A percentile compares a stretch with the other conserved stretches of the same genome.
These are phyloP conservation scores for Phaeophleospora eucalypticola DNA, from an alignment of 2,329 filamentous ascomycete genomes.

Conservation along the genomic window DNA sequence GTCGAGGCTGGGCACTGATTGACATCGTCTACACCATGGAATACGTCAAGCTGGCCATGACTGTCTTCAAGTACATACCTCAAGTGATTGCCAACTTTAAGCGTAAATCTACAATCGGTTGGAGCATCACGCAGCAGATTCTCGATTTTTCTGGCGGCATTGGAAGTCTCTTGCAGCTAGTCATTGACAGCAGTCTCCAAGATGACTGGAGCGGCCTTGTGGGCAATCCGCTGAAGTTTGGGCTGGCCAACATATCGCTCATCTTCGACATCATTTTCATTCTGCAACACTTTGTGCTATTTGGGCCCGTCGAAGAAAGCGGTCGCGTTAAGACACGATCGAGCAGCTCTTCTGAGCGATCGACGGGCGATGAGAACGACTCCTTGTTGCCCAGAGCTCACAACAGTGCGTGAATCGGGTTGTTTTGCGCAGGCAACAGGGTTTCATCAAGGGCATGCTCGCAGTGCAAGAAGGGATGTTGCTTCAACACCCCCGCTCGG, in stretches of 20 bases:
- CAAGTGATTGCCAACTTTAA: constrained; percentile 81
- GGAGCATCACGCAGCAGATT: constrained; percentile 80
- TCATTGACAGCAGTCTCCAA: constrained; percentile 79
- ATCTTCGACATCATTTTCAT: constrained; percentile 85
- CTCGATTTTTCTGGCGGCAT: constrained; percentile 79
- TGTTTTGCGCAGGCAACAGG: neutral
- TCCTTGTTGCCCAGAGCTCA: neutral
- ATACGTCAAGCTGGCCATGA: constrained; percentile 85
- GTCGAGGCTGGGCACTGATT: constrained; percentile 58
- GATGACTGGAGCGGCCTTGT: constrained; percentile 86
- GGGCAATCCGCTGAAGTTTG: constrained; percentile 88
- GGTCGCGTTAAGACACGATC: no score
- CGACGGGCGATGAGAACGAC: neutral
- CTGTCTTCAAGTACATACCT: constrained; percentile 87
- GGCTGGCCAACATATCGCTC: constrained; percentile 78
- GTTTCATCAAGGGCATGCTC: neutral
- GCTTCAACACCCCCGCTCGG: no score
- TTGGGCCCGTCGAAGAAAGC: constrained; percentile 39
- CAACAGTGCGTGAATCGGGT: neutral
- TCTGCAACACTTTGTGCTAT: constrained; percentile 81
- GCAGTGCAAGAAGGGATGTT: no score
- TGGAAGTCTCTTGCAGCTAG: constrained; percentile 74
- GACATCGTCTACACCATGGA: constrained; percentile 68
- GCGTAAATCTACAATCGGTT: constrained; percentile 79
- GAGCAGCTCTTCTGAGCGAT: neutral